Evolutionary conservation across 2,329 filamentous ascomycete genomes (phyloP), one percentile per base, ranked within the genome.

Genomic region (Anthostomella pinea): DNA sequence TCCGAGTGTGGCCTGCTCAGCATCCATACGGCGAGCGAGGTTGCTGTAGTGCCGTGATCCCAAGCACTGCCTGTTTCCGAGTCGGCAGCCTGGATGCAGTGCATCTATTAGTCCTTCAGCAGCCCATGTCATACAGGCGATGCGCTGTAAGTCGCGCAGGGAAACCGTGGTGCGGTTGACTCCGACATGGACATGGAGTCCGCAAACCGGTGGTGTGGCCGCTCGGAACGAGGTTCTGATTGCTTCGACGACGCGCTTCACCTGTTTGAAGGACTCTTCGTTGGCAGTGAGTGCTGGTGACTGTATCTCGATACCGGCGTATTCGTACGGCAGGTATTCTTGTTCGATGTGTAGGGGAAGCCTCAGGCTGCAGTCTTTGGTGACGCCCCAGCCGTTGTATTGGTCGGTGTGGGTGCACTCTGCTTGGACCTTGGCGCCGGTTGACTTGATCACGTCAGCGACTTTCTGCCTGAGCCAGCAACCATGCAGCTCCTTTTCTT

Each of bases 391-490:
- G 6, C 14, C 15, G 4, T 30, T 13, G 5, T 23, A 30, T 14
- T 24, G 15, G 9, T 23, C 18, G 3, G 26, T 3, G 3, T 34
- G 18, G 2, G 6, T 6, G 3, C 14, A 18, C 18, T 33, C 21
- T 5, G 35, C 20, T 15, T 17, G 24, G 3, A 26, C 13, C n/a
- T 21, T 22, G 10, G 29, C 38, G 11, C 39, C 35, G 1, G 23
- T 15, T 8, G 10, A 3, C 14, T 13, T 9, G 18, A 41, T 41
- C 4, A 20, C 33, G 3, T 41, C 35, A 10, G 30, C 39, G 5
- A 41, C 35, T 11, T 38, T 21, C n/a, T 38, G 24, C 13, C 38
- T 33, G 5, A 41, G 23, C 27, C 24, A 37, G 23, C n/a, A 30
- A 27, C 3, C 13, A 13, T 2, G 6, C 5, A 4, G 3, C 2